These are phyloP conservation scores for Ophiocordyceps robertsii DNA, from an alignment of 2,329 filamentous ascomycete species.

Conservation along the genomic window DNA sequence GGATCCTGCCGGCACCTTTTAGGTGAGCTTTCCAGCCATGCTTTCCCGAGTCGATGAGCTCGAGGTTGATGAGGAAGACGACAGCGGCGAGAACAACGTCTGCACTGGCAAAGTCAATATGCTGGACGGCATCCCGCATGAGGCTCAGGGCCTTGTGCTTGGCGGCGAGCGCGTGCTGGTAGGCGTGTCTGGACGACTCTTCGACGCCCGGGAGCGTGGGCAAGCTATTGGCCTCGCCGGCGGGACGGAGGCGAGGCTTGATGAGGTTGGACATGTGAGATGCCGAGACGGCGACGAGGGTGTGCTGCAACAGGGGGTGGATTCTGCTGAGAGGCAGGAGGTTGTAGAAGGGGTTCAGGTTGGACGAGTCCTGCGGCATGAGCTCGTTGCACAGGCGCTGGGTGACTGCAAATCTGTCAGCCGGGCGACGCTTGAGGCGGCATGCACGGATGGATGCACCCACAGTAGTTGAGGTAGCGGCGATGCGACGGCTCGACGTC, in stretches of 20 bases:
- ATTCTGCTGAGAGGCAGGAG: constrained; percentile 26
- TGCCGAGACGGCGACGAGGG: constrained; percentile 34
- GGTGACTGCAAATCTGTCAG: constrained; percentile 22
- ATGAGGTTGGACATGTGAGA: constrained; percentile 32
- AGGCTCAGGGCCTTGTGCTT: constrained; percentile 30
- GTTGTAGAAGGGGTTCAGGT: constrained; percentile 31
- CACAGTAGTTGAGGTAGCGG: constrained; percentile 28
- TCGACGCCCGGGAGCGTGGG: constrained; percentile 2
- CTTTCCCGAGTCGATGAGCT: constrained; percentile 35
- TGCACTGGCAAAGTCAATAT: constrained; percentile 20
- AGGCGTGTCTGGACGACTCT: constrained; percentile 12
- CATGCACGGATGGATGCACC: constrained; percentile 6
- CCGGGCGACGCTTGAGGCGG: constrained; percentile 2
- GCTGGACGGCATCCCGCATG: constrained; percentile 24
- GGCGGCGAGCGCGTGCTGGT: constrained; percentile 30
- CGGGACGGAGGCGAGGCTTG: constrained; percentile 13
- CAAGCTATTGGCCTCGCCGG: not conserved
- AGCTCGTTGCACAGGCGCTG: constrained; percentile 39
- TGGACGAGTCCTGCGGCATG: constrained; percentile 29
- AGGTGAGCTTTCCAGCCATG: constrained; percentile 33
- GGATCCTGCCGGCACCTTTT: constrained; percentile 29
- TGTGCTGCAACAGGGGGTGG: constrained; percentile 29
- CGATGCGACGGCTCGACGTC: constrained; percentile 34
- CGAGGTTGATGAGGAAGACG: constrained; percentile 35
- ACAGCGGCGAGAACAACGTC: constrained; percentile 31